Conservation (phyloP, 176 grass and related monocot genomes). For the Secale cereale region DNA sequence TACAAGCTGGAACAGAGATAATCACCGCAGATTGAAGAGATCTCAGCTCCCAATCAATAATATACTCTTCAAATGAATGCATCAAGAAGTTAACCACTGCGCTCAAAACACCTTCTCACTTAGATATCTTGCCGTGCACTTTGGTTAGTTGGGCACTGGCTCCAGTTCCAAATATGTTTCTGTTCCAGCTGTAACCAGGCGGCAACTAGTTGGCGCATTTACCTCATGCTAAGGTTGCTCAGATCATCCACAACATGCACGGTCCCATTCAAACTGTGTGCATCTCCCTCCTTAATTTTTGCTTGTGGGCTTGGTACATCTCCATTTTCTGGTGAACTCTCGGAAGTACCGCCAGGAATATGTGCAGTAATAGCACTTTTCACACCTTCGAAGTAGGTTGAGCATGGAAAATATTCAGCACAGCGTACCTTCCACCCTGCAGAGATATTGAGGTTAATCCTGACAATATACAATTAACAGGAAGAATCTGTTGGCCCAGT, state of each 20-base stretch:
- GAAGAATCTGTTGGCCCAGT: neutral
- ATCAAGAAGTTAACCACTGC: conserved; percentile 18
- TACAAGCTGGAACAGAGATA: conserved; percentile 48
- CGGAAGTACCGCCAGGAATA: conserved; percentile 22
- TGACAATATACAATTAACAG: neutral
- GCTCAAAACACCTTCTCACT: conserved; percentile 3
- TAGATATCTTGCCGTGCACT: neutral
- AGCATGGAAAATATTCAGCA: conserved; percentile 84
- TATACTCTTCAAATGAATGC: conserved; percentile 35
- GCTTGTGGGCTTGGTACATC: conserved; percentile 22
- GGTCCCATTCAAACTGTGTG: conserved; percentile 48
- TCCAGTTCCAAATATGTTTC: conserved; percentile 25
- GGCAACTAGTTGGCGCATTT: conserved; percentile 18
- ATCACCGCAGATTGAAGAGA: conserved; percentile 27
- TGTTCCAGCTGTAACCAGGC: conserved; percentile 33
- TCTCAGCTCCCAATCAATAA: conserved; percentile 38
- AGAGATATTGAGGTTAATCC: conserved; percentile 30
- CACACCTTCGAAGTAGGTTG: conserved; percentile 69
- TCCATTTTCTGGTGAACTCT: conserved; percentile 83
- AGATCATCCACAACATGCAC: conserved; percentile 49
- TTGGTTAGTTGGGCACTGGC: conserved; percentile 24
- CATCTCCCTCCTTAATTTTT: conserved; percentile 29
- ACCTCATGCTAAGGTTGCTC: conserved; percentile 56
- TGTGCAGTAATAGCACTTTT: conserved; percentile 47
- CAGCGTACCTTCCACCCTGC: conserved; percentile 88